phyloP scores from a whole-genome alignment of 1,139 yeast species.

The Yamadazyma conglobata region DNA sequence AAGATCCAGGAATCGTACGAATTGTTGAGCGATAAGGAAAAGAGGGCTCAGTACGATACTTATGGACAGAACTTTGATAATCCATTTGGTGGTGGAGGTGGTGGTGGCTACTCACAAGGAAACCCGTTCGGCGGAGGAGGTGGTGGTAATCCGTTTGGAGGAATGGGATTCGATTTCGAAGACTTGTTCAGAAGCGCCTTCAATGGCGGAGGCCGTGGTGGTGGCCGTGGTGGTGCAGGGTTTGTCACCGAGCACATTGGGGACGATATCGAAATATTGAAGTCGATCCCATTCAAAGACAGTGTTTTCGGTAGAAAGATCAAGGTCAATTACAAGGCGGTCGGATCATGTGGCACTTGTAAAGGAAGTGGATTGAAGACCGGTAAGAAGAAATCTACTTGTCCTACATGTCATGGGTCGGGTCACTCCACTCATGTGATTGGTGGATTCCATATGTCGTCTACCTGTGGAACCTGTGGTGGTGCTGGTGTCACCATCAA shows the following conservation, averaged over 20 bases:
- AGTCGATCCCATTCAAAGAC: slow-evolving; percentile 76
- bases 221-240: slow-evolving; percentile 31
- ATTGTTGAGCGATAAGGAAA: slow-evolving; percentile 79
- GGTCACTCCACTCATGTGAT: slow-evolving; percentile 85
- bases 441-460: slow-evolving; percentile 97
- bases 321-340: slow-evolving; percentile 66
- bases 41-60: slow-evolving; percentile 87
- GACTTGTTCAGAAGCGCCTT: slow-evolving; percentile 83
- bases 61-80: slow-evolving; percentile 85
- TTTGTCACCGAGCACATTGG: slow-evolving; percentile 80
- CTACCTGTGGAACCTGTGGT: slow-evolving; percentile 83
- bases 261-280: slow-evolving; percentile 79
- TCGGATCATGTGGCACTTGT: slow-evolving; percentile 78
- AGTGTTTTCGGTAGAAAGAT: slow-evolving; percentile 79
- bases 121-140: slow-evolving; percentile 51
- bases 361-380: slow-evolving; percentile 79
- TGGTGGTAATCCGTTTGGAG: slow-evolving; percentile 43
- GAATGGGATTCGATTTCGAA: slow-evolving; percentile 68
- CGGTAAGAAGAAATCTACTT: slow-evolving; percentile 74
- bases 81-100: slow-evolving; percentile 27
- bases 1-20: slow-evolving; percentile 94
- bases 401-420: slow-evolving; percentile 88
- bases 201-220: slow-evolving; percentile 42
- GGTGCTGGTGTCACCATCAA: slow-evolving; percentile 85
- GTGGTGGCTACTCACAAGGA: slow-evolving; percentile 34